phyloP scores from a whole-genome alignment of 192 early-diverging fungal species.

The Entomortierella lignicola region DNA sequence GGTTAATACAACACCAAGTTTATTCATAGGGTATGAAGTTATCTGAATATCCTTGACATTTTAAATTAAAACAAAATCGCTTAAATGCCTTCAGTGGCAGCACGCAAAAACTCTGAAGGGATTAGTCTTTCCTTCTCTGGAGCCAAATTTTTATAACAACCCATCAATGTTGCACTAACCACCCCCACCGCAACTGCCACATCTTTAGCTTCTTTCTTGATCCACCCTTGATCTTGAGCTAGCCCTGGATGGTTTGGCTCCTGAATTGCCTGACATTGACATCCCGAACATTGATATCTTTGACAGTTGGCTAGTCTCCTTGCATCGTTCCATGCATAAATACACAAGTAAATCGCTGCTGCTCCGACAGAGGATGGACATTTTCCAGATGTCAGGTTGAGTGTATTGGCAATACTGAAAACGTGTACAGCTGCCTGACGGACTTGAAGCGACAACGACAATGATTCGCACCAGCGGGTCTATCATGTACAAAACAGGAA shows the following conservation, averaged over 20 bases:
- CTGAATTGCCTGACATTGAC: conserved; percentile 11
- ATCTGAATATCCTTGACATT: too few relatives aligned
- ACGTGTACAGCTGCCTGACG: conserved; percentile 62
- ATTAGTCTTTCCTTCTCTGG: conserved; percentile 50
- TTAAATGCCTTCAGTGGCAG: conserved; percentile 27
- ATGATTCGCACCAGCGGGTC: conserved; percentile 69
- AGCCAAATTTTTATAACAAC: conserved; percentile 65
- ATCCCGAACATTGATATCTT: conserved; percentile 35
- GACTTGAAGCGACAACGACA: conserved; percentile 64
- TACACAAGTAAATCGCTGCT: conserved; percentile 69
- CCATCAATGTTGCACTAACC: conserved; percentile 69
- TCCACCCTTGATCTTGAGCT: conserved; percentile 42
- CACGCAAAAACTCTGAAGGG: conserved; percentile 50
- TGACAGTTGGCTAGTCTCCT: conserved; percentile 32
- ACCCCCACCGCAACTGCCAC: conserved; percentile 67
- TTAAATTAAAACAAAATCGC: neutral
- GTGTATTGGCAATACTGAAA: conserved; percentile 65
- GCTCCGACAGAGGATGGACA: conserved; percentile 73
- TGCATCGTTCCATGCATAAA: conserved; percentile 67
- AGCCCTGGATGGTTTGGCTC: conserved; percentile 25
- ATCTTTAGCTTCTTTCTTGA: conserved; percentile 64
- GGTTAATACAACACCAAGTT: too few relatives aligned
- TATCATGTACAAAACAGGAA: conserved; percentile 23
- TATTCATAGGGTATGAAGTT: too few relatives aligned
- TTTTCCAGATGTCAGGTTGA: conserved; percentile 72